Evolutionary conservation across 1,284 basidiomycete genomes (phyloP).

Genomic region (Sporisorium iseilematis-ciliati): DNA sequence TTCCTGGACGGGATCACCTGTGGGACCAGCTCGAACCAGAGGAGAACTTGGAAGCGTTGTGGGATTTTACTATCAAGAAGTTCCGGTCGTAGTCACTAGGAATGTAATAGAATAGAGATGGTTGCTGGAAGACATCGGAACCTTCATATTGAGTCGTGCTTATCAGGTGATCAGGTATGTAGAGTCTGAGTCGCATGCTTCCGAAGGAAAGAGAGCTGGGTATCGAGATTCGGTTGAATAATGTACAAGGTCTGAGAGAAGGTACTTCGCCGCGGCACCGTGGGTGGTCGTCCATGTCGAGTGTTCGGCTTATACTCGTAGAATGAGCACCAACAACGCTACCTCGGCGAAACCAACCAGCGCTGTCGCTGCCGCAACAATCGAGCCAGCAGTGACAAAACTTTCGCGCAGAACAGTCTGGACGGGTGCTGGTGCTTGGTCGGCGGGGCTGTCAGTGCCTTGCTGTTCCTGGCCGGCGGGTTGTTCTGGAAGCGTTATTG

Average conservation of each 20-base stretch:
- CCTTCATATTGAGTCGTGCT: background rate
- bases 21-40: slow-evolving; percentile 53
- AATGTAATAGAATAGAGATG: too few species aligned
- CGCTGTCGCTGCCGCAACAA: slow-evolving; percentile 76
- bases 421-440: slow-evolving; percentile 61
- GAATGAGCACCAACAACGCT: slow-evolving; percentile 76
- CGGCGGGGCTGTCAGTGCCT: slow-evolving; percentile 73
- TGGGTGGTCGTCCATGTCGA: background rate
- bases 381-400: slow-evolving; percentile 83
- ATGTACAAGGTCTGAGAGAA: background rate
- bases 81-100: slow-evolving; percentile 17
- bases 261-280: background rate
- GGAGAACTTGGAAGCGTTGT: slow-evolving; percentile 38
- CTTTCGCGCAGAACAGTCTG: slow-evolving; percentile 77
- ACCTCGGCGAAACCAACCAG: slow-evolving; percentile 78
- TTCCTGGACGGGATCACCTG: slow-evolving; percentile 45
- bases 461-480: background rate
- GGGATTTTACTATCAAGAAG: slow-evolving; percentile 32
- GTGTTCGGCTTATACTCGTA: slow-evolving; percentile 21
- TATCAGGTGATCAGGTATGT: background rate
- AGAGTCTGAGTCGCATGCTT: background rate
- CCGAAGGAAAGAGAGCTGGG: slow-evolving; percentile 1
- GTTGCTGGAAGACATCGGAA: background rate
- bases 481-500: background rate
- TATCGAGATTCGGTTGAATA: background rate